These are phyloP conservation scores for Ogataea methylovora DNA, from an alignment of 805 yeast genomes.

Conservation along the genomic window DNA sequence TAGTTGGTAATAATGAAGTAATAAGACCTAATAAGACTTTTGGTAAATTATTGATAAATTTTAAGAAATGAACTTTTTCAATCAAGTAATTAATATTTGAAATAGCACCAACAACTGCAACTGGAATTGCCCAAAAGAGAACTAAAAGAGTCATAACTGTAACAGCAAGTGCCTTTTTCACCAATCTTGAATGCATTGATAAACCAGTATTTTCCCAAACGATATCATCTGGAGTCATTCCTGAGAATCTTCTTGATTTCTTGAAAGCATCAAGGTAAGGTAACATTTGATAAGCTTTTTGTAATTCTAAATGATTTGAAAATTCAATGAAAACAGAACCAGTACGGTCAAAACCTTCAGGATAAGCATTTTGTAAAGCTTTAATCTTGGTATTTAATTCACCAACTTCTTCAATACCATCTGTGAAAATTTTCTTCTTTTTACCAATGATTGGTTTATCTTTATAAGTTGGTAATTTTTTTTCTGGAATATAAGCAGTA, in stretches of 20 bases:
- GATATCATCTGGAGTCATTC: constrained; percentile 73
- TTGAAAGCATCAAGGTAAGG: constrained; percentile 43
- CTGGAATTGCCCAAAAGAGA: constrained; percentile 94
- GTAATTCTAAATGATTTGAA: constrained; percentile 79
- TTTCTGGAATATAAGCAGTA: constrained; percentile 53
- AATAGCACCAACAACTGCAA: constrained; percentile 92
- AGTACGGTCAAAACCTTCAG: constrained; percentile 39
- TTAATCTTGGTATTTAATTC: constrained; percentile 63
- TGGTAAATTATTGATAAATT: constrained; percentile 74
- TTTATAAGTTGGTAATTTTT: constrained; percentile 80
- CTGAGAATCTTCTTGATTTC: constrained; percentile 43
- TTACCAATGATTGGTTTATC: constrained; percentile 65
- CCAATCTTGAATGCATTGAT: constrained; percentile 46
- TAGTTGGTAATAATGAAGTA: constrained; percentile 81
- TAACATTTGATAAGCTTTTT: constrained; percentile 79
- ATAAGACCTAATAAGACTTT: constrained; percentile 64
- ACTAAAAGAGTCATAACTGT: constrained; percentile 60
- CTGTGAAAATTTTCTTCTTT: constrained; percentile 79
- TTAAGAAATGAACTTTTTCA: constrained; percentile 61
- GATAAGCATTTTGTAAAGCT: constrained; percentile 45
- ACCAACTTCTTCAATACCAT: constrained; percentile 58
- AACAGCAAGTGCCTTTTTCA: constrained; percentile 51
- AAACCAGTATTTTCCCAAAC: constrained; percentile 73
- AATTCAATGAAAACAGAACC: constrained; percentile 79
- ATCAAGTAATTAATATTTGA: constrained; percentile 79